Evolutionary conservation across 148 eudicot genomes (phyloP), one percentile per base, ranked within the genome.

Genomic region (Polygonum maritimum): DNA sequence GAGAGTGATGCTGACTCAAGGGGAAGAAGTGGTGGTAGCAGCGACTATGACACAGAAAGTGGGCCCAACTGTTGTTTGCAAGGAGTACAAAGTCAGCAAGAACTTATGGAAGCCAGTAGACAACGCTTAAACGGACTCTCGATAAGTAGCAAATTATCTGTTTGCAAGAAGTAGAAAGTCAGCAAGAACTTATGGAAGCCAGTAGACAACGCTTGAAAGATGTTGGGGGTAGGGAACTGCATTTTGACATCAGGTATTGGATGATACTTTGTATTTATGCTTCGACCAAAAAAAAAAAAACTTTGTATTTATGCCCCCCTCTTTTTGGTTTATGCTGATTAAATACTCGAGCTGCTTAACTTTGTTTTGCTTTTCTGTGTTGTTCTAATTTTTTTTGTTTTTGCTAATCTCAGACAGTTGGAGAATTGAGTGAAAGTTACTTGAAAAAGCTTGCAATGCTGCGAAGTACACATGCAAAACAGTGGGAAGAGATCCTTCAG

Each of bases 401-500:
- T 15, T 35, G 19, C 44, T 36, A 13, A 65, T 65, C n/a, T 73
- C 79, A 95, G 99, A 89, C 83, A 78, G 54, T 85, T 13, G 86
- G 82, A 79, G 97, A 87, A 58, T 86, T 95, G 73, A 82, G 89
- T 81, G 98, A 89, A 78, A 85, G 15, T 82, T 75, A 86, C 80
- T 78, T 87, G 82, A 86, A 88, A 82, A 89, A 82, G 51, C 80
- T 88, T 52, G 74, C 84, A 79, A 78, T 75, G 21, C 76, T 88
- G 38, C 84, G 88, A 78, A 88, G 75, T 63, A 82, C 83, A 58
- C 98, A 93, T 82, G 88, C 89, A 55, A 89, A 85, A 69, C 90
- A 88, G 62, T 91, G 98, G 98, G 97, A 91, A 47, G 96, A 89
- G 76, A 91, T 93, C 79, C 90, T 93, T 81, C 88, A 77, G 58